Evolutionary conservation across 441 rosid species (phyloP).

Genomic region (Bocquillonia castaneifolia): DNA sequence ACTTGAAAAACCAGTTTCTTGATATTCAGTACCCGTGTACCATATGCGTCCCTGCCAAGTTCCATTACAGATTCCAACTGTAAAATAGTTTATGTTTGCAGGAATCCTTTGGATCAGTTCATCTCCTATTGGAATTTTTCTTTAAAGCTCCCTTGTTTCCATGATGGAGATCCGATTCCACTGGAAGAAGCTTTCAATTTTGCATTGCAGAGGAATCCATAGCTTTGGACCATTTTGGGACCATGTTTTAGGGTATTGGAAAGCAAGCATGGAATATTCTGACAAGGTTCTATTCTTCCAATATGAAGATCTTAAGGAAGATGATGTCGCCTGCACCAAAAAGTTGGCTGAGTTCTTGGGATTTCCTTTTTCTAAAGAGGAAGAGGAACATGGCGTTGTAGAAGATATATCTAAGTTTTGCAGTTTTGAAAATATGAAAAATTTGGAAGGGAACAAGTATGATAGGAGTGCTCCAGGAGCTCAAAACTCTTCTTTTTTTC

Average conservation of each 20-base stretch:
- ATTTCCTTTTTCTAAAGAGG: slow-evolving; percentile 22
- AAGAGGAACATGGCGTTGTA: slow-evolving; percentile 19
- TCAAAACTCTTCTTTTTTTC: neutral
- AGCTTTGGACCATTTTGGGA: slow-evolving; percentile 26
- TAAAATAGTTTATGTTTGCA: slow-evolving; percentile 24
- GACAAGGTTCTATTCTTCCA: too few relatives aligned
- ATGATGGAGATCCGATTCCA: neutral
- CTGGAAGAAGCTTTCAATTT: slow-evolving; percentile 24
- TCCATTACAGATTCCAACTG: slow-evolving; percentile 10
- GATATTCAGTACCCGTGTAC: slow-evolving; percentile 12
- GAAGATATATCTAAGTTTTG: slow-evolving; percentile 17
- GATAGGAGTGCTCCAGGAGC: neutral
- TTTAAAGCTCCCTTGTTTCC: neutral
- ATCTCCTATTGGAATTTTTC: slow-evolving; percentile 7
- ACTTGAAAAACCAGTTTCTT: neutral
- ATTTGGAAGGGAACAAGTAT: slow-evolving; percentile 28
- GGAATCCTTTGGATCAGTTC: slow-evolving; percentile 26
- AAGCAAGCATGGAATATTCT: neutral
- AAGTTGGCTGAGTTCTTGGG: slow-evolving; percentile 30
- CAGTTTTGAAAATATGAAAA: slow-evolving; percentile 26
- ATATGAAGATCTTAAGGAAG: slow-evolving; percentile 27
- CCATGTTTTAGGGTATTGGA: slow-evolving; percentile 24
- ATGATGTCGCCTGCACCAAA: neutral
- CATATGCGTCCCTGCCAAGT: slow-evolving; percentile 11
- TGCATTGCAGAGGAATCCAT: slow-evolving; percentile 18